These are phyloP conservation scores for Barbatosphaeria neglecta DNA, from an alignment of 495 filamentous ascomycete genomes.

Conservation along the genomic window DNA sequence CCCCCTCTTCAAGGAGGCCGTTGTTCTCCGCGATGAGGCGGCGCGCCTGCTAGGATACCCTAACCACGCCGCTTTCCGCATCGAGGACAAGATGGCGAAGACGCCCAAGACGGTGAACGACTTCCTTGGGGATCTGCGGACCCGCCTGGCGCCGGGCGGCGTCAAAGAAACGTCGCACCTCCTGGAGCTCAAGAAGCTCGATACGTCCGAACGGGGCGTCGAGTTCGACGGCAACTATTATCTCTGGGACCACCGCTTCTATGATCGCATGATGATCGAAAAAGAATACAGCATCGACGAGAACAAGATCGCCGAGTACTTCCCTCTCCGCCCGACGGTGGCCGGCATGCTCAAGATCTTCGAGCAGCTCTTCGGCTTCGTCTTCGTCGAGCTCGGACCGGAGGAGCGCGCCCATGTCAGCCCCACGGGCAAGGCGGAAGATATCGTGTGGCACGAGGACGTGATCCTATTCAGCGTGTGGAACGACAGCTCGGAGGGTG, in stretches of 20 bases:
- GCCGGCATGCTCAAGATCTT: conserved; percentile 90
- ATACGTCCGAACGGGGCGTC: conserved; percentile 46
- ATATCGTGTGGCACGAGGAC: conserved; percentile 50
- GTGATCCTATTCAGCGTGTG: conserved; percentile 54
- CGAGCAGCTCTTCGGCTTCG: conserved; percentile 82
- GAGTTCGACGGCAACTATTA: conserved; percentile 66
- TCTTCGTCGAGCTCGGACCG: conserved; percentile 67
- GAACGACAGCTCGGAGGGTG: conserved; percentile 45
- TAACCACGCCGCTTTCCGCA: conserved; percentile 80
- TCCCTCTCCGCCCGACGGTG: conserved; percentile 76
- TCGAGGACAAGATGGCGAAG: conserved; percentile 98
- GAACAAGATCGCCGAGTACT: conserved; percentile 84
- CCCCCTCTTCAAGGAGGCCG: conserved; percentile 73
- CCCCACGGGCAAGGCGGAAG: conserved; percentile 43
- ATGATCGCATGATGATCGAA: conserved; percentile 87
- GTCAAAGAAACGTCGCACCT: conserved; percentile 62
- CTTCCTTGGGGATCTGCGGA: conserved; percentile 73
- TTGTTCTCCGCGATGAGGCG: conserved; percentile 83
- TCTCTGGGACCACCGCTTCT: conserved; percentile 76
- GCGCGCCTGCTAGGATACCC: conserved; percentile 85
- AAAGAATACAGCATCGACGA: conserved; percentile 83
- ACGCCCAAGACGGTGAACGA: conserved; percentile 71
- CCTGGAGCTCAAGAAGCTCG: conserved; percentile 67
- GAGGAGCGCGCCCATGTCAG: conserved; percentile 36
- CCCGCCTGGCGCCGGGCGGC: conserved; percentile 64